A percentile compares a stretch with the other conserved stretches of the same genome.
phyloP scores from a whole-genome alignment of 2,329 filamentous ascomycete species.

The Eutypella sp. region DNA sequence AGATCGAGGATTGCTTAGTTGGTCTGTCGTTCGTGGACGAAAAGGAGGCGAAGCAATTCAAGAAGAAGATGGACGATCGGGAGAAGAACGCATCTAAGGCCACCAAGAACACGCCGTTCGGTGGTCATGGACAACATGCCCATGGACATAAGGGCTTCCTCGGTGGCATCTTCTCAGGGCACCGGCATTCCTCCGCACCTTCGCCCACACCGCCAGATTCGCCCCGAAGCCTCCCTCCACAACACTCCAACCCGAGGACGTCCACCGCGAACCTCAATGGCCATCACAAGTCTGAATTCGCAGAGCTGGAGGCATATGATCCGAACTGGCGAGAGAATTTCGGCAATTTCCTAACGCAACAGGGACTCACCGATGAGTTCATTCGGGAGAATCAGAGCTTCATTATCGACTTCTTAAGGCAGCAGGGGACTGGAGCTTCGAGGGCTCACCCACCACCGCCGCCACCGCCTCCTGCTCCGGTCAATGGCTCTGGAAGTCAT shows the following conservation, averaged over 20 bases:
- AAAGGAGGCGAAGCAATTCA: constrained; percentile 94
- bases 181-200: constrained; percentile 54
- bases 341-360: constrained; percentile 57
- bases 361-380: constrained; percentile 61
- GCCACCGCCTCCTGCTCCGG: constrained; percentile 29
- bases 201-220: constrained; percentile 54
- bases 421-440: constrained; percentile 46
- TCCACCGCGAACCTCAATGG: constrained; percentile 45
- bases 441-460: constrained; percentile 38
- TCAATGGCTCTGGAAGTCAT: constrained; percentile 29
- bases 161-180: constrained; percentile 57
- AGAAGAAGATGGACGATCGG: constrained; percentile 94
- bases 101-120: constrained; percentile 74
- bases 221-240: constrained; percentile 36
- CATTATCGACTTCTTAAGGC: constrained; percentile 58
- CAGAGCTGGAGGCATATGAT: constrained; percentile 59
- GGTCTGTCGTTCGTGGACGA: constrained; percentile 92
- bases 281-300: constrained; percentile 49
- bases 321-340: constrained; percentile 61
- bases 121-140: constrained; percentile 41
- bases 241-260: constrained; percentile 29
- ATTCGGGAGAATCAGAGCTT: constrained; percentile 66
- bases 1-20: constrained; percentile 86
- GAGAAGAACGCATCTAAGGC: constrained; percentile 94
- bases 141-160: constrained; percentile 44